These are phyloP conservation scores for Boletus sp. DNA, from an alignment of 768 basidiomycete genomes.

Conservation along the genomic window DNA sequence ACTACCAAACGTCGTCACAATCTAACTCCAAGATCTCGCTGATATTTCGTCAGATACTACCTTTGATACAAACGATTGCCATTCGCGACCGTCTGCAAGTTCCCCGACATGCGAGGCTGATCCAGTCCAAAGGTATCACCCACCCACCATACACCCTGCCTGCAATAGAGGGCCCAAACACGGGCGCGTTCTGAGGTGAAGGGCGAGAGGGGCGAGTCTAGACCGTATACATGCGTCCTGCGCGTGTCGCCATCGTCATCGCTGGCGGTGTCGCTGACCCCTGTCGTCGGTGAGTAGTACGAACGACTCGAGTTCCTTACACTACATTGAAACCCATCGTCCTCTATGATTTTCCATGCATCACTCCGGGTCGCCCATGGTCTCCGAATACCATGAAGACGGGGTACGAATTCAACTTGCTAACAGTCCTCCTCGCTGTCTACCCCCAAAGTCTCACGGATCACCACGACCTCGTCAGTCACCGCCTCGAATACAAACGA, in stretches of 20 bases:
- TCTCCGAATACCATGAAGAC: constrained; percentile 34
- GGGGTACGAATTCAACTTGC: not conserved
- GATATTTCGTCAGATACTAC: constrained; percentile 7
- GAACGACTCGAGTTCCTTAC: too few species aligned
- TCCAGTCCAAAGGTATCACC: constrained; percentile 28
- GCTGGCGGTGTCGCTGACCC: too few species aligned
- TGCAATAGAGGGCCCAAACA: constrained; percentile 47
- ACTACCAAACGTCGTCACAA: too few species aligned
- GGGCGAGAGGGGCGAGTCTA: too few species aligned
- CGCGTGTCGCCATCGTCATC: too few species aligned
- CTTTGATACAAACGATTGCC: constrained; percentile 13
- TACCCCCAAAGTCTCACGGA: not conserved
- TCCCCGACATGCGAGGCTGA: constrained; percentile 45
- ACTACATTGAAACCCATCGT: constrained; percentile 23
- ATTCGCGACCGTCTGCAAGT: constrained; percentile 21
- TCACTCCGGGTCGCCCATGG: constrained; percentile 30
- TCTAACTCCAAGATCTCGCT: not conserved
- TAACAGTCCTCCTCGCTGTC: not conserved
- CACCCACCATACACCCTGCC: constrained; percentile 42
- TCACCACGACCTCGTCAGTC: not conserved
- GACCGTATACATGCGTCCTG: too few species aligned
- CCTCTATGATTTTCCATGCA: constrained; percentile 38
- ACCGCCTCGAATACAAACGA: constrained; percentile 15
- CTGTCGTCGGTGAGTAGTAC: too few species aligned
- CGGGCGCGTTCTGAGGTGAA: constrained; percentile 24